Evolutionary conservation across 2,329 filamentous ascomycete species (phyloP).

Genomic region (Blumeria hordei): DNA sequence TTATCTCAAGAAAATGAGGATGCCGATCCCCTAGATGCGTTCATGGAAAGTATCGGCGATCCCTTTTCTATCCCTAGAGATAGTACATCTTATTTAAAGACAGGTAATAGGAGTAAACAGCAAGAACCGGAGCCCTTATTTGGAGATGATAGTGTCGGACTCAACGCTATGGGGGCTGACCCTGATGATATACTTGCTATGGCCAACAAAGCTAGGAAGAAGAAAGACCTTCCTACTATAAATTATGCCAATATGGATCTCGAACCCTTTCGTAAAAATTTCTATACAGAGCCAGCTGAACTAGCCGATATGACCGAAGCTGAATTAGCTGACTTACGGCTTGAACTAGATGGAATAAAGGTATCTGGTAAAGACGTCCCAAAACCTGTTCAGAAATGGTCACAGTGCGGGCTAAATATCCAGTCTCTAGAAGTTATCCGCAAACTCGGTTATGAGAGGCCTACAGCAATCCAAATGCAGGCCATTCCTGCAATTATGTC

Average conservation of each 20-base stretch:
- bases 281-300: constrained; percentile 80
- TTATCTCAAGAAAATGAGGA: constrained; percentile 38
- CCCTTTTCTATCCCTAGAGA: constrained; percentile 20
- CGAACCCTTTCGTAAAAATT: constrained; percentile 71
- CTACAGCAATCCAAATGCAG: constrained; percentile 86
- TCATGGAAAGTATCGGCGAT: constrained; percentile 47
- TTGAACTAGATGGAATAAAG: constrained; percentile 89
- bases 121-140: constrained; percentile 69
- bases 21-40: constrained; percentile 83
- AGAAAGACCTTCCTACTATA: constrained; percentile 77
- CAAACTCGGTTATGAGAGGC: constrained; percentile 59
- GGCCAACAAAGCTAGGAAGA: constrained; percentile 42
- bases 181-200: constrained; percentile 40
- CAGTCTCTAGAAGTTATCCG: constrained; percentile 72
- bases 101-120: constrained; percentile 21
- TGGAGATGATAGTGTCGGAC: constrained; percentile 52
- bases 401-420: constrained; percentile 73
- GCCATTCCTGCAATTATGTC: constrained; percentile 91
- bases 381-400: constrained; percentile 89
- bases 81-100: constrained; percentile 11
- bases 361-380: constrained; percentile 72
- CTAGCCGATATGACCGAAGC: constrained; percentile 62
- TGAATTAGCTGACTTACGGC: constrained; percentile 55
- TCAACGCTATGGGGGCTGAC: constrained; percentile 37
- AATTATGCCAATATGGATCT: constrained; percentile 76